Evolutionary conservation across 129 eudicot species (phyloP).

Genomic region (Artemisia tridentata): DNA sequence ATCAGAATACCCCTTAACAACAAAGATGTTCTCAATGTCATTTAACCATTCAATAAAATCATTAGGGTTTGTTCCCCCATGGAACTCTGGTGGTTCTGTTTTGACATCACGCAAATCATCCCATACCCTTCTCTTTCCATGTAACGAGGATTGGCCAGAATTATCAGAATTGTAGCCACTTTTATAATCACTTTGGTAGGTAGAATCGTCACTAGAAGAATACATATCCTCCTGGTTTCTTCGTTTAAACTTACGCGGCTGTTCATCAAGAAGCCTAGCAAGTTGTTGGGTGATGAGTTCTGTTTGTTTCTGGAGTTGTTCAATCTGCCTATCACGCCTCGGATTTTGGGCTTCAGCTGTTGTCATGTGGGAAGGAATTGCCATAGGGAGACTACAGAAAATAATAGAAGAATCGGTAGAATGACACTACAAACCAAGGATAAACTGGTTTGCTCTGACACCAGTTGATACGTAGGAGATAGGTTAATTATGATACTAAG

Average conservation of each 20-base stretch:
- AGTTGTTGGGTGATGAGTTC: constrained; percentile 9
- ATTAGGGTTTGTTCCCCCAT: constrained; percentile 2
- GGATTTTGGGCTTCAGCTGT: not conserved
- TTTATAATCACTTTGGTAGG: not conserved
- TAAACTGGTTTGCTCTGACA: not conserved
- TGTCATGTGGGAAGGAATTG: not conserved
- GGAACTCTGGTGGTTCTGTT: too few relatives aligned
- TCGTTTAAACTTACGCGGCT: not conserved
- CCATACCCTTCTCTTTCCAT: not conserved
- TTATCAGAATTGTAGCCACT: not conserved
- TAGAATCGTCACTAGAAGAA: not conserved
- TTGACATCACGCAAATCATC: constrained; percentile 2
- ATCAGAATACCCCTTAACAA: constrained; percentile 14
- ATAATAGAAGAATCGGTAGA: not conserved
- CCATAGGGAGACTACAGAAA: not conserved
- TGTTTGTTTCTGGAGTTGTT: too few relatives aligned
- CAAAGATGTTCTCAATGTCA: constrained; percentile 7
- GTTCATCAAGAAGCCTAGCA: constrained; percentile 1
- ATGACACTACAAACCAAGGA: not conserved
- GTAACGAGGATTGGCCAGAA: not conserved
- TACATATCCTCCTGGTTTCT: not conserved
- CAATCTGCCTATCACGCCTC: not conserved
- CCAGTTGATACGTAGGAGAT: not conserved
- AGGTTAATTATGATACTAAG: too few relatives aligned
- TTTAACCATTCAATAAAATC: constrained; percentile 7